A percentile compares a stretch with the other conserved stretches of the same genome.
Evolutionary conservation across 2,329 filamentous ascomycete genomes (phyloP).

Genomic region (Beauveria sp.): DNA sequence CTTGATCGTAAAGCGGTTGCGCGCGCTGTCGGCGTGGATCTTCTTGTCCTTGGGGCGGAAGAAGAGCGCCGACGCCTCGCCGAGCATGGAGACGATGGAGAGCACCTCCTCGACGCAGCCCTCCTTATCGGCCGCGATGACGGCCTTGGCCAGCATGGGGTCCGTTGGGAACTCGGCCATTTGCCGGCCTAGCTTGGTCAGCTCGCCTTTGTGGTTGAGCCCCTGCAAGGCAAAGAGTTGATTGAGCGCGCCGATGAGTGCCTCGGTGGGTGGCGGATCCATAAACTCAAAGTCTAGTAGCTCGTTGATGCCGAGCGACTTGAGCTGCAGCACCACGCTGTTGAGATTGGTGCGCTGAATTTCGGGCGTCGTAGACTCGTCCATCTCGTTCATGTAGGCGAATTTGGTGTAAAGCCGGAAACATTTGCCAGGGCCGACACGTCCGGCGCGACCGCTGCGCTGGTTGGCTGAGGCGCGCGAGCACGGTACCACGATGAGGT

Average conservation of each 20-base stretch:
- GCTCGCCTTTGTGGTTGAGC: conserved; percentile 76
- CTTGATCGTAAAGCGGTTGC: conserved; percentile 79
- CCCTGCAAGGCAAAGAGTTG: conserved; percentile 86
- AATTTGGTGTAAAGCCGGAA: conserved; percentile 92
- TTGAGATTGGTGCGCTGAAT: conserved; percentile 88
- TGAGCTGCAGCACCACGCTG: conserved; percentile 74
- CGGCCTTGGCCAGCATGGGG: conserved; percentile 81
- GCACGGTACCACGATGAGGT: conserved; percentile 81
- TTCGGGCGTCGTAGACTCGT: conserved; percentile 85
- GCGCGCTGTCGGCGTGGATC: conserved; percentile 85
- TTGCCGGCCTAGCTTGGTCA: conserved; percentile 85
- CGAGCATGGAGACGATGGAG: conserved; percentile 88
- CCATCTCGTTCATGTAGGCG: conserved; percentile 90
- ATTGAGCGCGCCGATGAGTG: conserved; percentile 81
- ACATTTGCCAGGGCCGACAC: conserved; percentile 86
- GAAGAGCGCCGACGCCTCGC: conserved; percentile 82
- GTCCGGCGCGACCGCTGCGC: conserved; percentile 82
- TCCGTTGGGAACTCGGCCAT: conserved; percentile 95
- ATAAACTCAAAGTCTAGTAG: conserved; percentile 93
- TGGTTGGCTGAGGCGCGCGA: conserved; percentile 91
- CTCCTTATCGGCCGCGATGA: conserved; percentile 81
- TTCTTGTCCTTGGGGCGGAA: conserved; percentile 97
- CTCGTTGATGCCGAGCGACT: conserved; percentile 86
- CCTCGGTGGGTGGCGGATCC: conserved; percentile 84
- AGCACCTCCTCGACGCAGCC: conserved; percentile 92